Evolutionary conservation across 352 stramenopile genomes (phyloP).

Genomic region (Peronospora destructor): DNA sequence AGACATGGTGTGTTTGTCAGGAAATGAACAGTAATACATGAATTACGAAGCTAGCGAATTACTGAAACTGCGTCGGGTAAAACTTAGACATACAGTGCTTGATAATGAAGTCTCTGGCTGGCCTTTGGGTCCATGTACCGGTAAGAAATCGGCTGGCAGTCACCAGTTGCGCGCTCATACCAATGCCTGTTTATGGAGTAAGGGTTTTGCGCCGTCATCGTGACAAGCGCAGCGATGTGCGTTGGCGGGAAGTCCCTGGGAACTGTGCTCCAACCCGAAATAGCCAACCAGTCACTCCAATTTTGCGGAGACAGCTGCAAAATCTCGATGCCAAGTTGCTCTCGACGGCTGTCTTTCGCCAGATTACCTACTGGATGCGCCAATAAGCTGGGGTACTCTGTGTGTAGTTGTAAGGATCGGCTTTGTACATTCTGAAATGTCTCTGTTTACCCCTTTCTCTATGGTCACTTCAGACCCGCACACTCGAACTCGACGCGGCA

Average conservation of each 20-base stretch:
- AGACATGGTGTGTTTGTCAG: too few relatives aligned
- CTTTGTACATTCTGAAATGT: slow-evolving; percentile 12
- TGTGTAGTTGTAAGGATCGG: slow-evolving; percentile 22
- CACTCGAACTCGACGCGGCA: slow-evolving; percentile 14
- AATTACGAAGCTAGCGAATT: too few relatives aligned
- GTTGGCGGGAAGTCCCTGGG: background rate
- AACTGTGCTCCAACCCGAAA: too few relatives aligned
- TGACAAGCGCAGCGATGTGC: slow-evolving; percentile 3
- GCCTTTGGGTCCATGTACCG: slow-evolving; percentile 3
- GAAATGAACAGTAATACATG: too few relatives aligned
- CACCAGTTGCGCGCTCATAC: slow-evolving; percentile 6
- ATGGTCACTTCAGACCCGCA: slow-evolving; percentile 11
- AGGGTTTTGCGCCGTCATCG: slow-evolving; percentile 16
- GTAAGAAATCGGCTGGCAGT: slow-evolving; percentile 14
- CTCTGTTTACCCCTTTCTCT: slow-evolving; percentile 18
- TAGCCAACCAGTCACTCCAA: too few relatives aligned
- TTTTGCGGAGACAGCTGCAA: background rate
- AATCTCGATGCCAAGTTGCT: slow-evolving; percentile 4
- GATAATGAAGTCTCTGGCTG: background rate
- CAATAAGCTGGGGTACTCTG: too few relatives aligned
- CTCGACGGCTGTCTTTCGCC: slow-evolving; percentile 10
- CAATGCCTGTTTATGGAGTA: slow-evolving; percentile 6
- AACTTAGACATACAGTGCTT: background rate
- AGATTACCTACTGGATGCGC: slow-evolving; percentile 30
- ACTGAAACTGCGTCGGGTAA: background rate